Evolutionary conservation across 2,329 filamentous ascomycete species (phyloP), one percentile per base, ranked within the genome.

Genomic region (Tolypocladium amazonense): DNA sequence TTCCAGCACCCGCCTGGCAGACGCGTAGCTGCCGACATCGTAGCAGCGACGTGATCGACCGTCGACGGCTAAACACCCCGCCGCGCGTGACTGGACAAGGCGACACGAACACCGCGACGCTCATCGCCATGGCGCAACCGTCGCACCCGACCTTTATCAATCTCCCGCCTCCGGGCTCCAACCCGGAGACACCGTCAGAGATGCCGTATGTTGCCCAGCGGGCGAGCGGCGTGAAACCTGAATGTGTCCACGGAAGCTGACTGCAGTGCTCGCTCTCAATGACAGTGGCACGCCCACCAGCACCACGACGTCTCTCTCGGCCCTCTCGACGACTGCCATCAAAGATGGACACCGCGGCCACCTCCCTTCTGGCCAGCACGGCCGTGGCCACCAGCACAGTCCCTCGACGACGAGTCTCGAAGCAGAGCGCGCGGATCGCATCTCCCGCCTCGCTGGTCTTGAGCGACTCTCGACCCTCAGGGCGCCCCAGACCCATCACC

Each of bases 301-400:
- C 65, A 88, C 89, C 47, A 95, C 90, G 4, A 97, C 92, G 15
- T 95, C 92, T 57, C 87, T 97, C 69, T 96, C 91, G 33, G 88
- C 92, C 47, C 83, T 97, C 56, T 96, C 91, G 20, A 97, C 93
- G 23, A 94, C 91, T 15, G 93, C 93, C 57, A 96, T 96, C 80
- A 96, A 97, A 75, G 93, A 97, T 71, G 93, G 93, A 67, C 91
- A 97, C 70, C 89, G 91, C 62, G 93, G 93, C 64, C 86, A 92
- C 70, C 81, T 88, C 35, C 84, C 86, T 35, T 81, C 63, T 27
- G 70, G 70, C 11, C 67, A 74, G 60, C 79, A 82, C 60, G 79
- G 79, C 62, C 84, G 85, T 57, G 77, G 82, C 67, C 77, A 86
- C 71, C 75, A 85, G 68, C 79, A 85, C 69, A 79, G 83, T 66